A percentile compares a stretch with the other conserved stretches of the same genome.
Conservation (phyloP, 2,329 filamentous ascomycete genomes). For the Phaeosphaeriaceae sp. region DNA sequence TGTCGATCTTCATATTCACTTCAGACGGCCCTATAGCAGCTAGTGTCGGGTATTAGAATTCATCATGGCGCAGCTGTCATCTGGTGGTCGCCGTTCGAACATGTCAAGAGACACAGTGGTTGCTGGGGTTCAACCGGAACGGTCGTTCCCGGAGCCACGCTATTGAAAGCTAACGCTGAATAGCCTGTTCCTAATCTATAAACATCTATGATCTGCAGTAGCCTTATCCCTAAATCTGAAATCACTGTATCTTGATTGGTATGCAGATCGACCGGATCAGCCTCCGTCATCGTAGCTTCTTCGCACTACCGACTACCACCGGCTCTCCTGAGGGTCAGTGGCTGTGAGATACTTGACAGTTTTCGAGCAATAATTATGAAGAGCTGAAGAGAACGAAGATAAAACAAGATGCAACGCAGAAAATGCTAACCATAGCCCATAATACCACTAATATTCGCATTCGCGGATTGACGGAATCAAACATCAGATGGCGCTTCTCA, state of each 20-base stretch:
- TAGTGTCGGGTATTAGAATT: conserved; percentile 4
- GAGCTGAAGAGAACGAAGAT: no score
- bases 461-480: no score
- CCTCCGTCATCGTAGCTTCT: not conserved
- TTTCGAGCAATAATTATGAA: no score
- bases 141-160: not conserved
- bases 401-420: no score
- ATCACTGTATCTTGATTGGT: not conserved
- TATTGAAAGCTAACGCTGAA: not conserved
- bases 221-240: not conserved
- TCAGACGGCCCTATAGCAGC: not conserved
- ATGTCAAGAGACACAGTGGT: not conserved
- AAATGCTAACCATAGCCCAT: no score
- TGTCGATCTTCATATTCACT: conserved; percentile 5
- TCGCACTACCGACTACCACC: not conserved
- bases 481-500: no score
- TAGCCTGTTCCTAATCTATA: not conserved
- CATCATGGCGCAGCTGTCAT: not conserved
- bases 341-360: no score
- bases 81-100: not conserved
- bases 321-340: not conserved
- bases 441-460: no score
- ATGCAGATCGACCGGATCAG: not conserved
- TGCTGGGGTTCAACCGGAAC: conserved; percentile 1
- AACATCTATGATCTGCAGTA: not conserved